A percentile compares a stretch with the other conserved stretches of the same genome.
Evolutionary conservation across 352 stramenopile genomes (phyloP).

Genomic region (Saprolegnia diclina): DNA sequence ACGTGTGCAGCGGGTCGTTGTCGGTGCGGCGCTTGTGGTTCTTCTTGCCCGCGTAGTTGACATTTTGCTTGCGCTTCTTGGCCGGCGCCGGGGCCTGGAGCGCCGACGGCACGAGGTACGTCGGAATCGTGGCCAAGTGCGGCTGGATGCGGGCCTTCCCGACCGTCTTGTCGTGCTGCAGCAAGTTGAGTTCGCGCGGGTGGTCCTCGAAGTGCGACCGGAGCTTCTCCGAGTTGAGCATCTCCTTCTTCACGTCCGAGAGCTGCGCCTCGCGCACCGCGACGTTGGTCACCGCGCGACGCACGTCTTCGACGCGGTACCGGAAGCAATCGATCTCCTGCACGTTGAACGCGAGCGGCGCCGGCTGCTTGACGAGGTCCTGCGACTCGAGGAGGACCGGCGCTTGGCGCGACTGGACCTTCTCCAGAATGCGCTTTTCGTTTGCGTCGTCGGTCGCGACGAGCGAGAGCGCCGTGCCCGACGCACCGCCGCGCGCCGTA

Average conservation of each 20-base stretch:
- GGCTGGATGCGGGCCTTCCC: constrained; percentile 91
- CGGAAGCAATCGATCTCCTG: constrained; percentile 98
- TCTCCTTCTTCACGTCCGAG: constrained; percentile 96
- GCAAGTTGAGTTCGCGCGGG: constrained; percentile 89
- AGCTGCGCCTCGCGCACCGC: constrained; percentile 93
- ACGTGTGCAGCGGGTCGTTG: constrained; percentile 97
- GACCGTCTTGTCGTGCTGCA: constrained; percentile 95
- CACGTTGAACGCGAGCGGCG: constrained; percentile 95
- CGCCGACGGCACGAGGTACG: constrained; percentile 96
- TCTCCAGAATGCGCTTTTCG: constrained; percentile 76
- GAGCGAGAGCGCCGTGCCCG: constrained; percentile 95
- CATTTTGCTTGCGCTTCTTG: constrained; percentile 80
- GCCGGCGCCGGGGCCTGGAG: constrained; percentile 83
- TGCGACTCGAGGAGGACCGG: constrained; percentile 67
- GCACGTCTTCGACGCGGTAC: constrained; percentile 95
- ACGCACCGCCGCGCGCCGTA: constrained; percentile 93
- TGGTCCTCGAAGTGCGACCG: constrained; percentile 97
- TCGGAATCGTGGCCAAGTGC: constrained; percentile 93
- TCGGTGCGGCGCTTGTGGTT: constrained; percentile 82
- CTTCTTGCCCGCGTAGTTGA: constrained; percentile 40
- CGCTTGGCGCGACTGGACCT: constrained; percentile 92
- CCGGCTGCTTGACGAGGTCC: constrained; percentile 88
- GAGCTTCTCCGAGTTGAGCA: constrained; percentile 97
- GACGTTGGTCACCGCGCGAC: constrained; percentile 90
- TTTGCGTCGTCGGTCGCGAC: constrained; percentile 75